phyloP scores from a whole-genome alignment of 371 early-diverging fungal genomes.

The Syncephalastrum sp. region DNA sequence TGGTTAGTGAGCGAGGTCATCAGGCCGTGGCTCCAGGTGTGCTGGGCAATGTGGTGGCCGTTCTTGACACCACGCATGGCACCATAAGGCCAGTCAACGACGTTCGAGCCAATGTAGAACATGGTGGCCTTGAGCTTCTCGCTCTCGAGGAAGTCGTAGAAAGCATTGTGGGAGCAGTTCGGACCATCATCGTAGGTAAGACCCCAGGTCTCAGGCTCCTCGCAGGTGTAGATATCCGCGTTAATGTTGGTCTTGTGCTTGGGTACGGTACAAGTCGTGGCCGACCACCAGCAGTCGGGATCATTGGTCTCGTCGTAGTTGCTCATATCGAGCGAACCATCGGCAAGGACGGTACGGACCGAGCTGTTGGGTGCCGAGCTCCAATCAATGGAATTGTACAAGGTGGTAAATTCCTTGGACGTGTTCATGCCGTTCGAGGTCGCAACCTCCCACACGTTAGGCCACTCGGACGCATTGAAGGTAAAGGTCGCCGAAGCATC shows the following conservation, averaged over 20 bases:
- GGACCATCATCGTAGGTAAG: slow-evolving; percentile 70
- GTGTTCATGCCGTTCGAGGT: slow-evolving; percentile 38
- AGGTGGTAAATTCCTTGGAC: slow-evolving; percentile 22
- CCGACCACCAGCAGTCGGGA: slow-evolving; percentile 57
- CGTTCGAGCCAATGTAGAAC: slow-evolving; percentile 72
- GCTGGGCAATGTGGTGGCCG: slow-evolving; percentile 72
- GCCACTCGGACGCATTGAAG: slow-evolving; percentile 24
- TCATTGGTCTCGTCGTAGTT: slow-evolving; percentile 25
- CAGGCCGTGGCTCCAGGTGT: slow-evolving; percentile 71
- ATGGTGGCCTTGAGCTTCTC: slow-evolving; percentile 62
- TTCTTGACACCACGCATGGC: slow-evolving; percentile 50
- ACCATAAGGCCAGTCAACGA: slow-evolving; percentile 56
- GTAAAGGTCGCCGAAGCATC: slow-evolving; percentile 19
- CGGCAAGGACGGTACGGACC: slow-evolving; percentile 13
- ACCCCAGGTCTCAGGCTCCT: slow-evolving; percentile 60
- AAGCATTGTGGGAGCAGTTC: slow-evolving; percentile 51
- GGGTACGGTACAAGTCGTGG: slow-evolving; percentile 43
- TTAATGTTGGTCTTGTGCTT: slow-evolving; percentile 28
- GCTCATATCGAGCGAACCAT: slow-evolving; percentile 20
- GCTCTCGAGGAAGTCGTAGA: slow-evolving; percentile 45
- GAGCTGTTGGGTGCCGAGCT: slow-evolving; percentile 23
- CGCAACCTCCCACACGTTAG: slow-evolving; percentile 30
- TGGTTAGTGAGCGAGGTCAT: slow-evolving; percentile 67
- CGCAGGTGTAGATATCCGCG: slow-evolving; percentile 48
- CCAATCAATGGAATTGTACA: slow-evolving; percentile 33